Conservation (phyloP, 768 basidiomycete genomes). For the Hypholoma fasciculare region DNA sequence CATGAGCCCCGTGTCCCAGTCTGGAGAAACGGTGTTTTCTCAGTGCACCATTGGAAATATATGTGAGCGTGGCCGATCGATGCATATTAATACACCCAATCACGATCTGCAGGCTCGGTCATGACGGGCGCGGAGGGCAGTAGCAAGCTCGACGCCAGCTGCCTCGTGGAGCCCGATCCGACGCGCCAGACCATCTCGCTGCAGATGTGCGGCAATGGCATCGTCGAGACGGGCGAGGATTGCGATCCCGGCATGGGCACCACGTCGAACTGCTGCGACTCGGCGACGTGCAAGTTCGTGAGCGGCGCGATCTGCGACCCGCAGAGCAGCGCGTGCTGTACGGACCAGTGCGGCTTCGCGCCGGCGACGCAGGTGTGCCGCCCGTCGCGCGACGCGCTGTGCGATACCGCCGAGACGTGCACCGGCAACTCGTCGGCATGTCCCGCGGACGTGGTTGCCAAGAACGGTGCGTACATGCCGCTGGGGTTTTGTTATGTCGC, state of each 20-base stretch:
- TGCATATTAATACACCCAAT: neutral
- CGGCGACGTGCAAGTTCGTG: constrained; percentile 72
- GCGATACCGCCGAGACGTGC: constrained; percentile 75
- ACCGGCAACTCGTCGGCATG: constrained; percentile 74
- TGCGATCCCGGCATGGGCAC: constrained; percentile 77
- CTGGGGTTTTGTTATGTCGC: constrained; percentile 5
- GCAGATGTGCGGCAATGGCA: constrained; percentile 83
- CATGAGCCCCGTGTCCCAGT: constrained; percentile 79
- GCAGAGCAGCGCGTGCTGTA: constrained; percentile 74
- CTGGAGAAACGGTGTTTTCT: constrained; percentile 70
- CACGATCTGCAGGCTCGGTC: constrained; percentile 49
- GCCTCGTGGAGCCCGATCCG: constrained; percentile 61
- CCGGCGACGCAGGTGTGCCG: constrained; percentile 69
- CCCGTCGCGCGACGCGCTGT: constrained; percentile 59
- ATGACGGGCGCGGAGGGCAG: constrained; percentile 48
- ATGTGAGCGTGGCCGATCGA: constrained; percentile 44
- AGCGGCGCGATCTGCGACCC: constrained; percentile 78
- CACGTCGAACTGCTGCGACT: constrained; percentile 71
- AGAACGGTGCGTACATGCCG: constrained; percentile 53
- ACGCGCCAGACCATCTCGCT: constrained; percentile 51
- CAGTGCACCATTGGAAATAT: constrained; percentile 84
- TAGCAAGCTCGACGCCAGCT: constrained; percentile 55
- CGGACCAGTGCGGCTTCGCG: constrained; percentile 65
- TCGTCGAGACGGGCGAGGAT: constrained; percentile 81
- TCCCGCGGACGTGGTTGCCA: constrained; percentile 59